These are phyloP conservation scores for Phytomonas sp. DNA, from an alignment of 208 protist genomes.

Conservation along the genomic window DNA sequence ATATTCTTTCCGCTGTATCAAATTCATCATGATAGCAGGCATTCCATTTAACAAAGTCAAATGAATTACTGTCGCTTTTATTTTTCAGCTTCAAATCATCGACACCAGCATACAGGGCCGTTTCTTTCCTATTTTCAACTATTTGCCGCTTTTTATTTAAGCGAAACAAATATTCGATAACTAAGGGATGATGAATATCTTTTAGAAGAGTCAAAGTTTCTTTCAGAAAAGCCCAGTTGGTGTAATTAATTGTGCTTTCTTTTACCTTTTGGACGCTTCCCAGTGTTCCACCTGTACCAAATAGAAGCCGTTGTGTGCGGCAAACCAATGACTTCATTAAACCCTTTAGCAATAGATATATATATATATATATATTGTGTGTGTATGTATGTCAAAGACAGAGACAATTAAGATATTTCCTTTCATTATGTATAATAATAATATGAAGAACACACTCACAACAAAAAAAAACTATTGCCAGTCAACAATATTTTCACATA, in stretches of 20 bases:
- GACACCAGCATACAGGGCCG: not conserved
- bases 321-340: conserved; percentile 16
- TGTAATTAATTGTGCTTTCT: conserved; percentile 36
- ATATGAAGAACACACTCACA: conserved; percentile 1
- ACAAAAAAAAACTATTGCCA: not conserved
- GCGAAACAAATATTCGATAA: conserved; percentile 78
- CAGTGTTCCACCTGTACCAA: conserved; percentile 74
- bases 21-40: conserved; percentile 69
- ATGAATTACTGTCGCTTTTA: conserved; percentile 38
- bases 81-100: conserved; percentile 14
- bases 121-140: conserved; percentile 13
- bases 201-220: conserved; percentile 36
- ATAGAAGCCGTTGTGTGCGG: conserved; percentile 21
- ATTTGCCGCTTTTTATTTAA: conserved; percentile 41
- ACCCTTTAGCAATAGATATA: not conserved
- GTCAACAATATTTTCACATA: not conserved
- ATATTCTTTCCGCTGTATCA: conserved; percentile 43
- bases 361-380: not conserved
- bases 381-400: not conserved
- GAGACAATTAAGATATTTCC: not conserved
- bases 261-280: conserved; percentile 66
- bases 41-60: conserved; percentile 73
- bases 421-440: not conserved
- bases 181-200: conserved; percentile 66
- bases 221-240: conserved; percentile 47